Conservation (phyloP, 768 basidiomycete genomes). For the Macrolepiota dolichaula region DNA sequence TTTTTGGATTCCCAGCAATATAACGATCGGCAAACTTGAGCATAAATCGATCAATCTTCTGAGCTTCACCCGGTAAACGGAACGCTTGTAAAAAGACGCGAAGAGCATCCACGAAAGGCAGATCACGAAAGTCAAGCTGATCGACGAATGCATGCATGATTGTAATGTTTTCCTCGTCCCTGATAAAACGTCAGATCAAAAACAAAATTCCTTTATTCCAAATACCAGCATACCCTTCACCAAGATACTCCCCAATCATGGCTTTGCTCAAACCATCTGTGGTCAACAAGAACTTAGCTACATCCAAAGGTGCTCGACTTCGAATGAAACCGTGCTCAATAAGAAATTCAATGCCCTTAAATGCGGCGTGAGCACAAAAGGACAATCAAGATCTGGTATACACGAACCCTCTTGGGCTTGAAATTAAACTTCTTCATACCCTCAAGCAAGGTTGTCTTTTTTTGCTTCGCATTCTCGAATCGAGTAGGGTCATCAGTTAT, state of each 20-base stretch:
- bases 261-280: constrained; percentile 94
- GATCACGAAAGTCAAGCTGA: constrained; percentile 78
- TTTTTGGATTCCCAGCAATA: constrained; percentile 82
- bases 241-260: constrained; percentile 97
- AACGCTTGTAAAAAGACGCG: constrained; percentile 91
- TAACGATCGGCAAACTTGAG: constrained; percentile 98
- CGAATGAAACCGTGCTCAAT: constrained; percentile 85
- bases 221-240: constrained; percentile 74
- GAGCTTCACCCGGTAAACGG: constrained; percentile 94
- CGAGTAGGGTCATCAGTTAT: constrained; percentile 83
- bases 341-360: constrained; percentile 87
- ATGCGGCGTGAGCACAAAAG: constrained; percentile 5
- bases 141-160: constrained; percentile 99
- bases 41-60: constrained; percentile 99
- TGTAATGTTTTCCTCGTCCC: constrained; percentile 85
- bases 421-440: constrained; percentile 98
- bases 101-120: constrained; percentile 85
- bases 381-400: background rate
- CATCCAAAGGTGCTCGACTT: constrained; percentile 64
- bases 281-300: constrained; percentile 80
- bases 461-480: constrained; percentile 95
- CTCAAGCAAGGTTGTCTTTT: constrained; percentile 91
- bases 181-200: constrained; percentile 26
- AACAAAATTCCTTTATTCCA: background rate
- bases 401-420: constrained; percentile 90